Evolutionary conservation across 2,329 filamentous ascomycete genomes (phyloP).

Genomic region (Ustilaginoidea virens): DNA sequence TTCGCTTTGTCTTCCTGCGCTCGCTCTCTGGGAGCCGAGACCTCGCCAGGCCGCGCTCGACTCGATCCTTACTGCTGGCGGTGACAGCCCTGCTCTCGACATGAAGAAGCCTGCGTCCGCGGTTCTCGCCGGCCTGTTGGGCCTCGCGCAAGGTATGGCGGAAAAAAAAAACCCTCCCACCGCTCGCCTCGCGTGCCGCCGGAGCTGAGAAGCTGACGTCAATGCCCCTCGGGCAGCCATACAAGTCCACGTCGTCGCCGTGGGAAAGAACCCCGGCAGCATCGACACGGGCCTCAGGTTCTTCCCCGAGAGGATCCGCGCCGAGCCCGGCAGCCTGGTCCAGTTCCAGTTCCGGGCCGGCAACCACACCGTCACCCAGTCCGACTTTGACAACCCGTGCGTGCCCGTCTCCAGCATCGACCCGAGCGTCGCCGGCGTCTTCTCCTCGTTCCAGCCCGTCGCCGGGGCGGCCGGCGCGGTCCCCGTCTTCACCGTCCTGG

Average conservation of each 20-base stretch:
- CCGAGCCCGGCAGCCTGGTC: slow-evolving; percentile 44
- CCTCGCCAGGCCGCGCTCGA: too few species aligned
- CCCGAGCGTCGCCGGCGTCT: slow-evolving; percentile 42
- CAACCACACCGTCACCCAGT: slow-evolving; percentile 72
- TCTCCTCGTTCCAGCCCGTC: slow-evolving; percentile 52
- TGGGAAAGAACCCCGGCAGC: slow-evolving; percentile 36
- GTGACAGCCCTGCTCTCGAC: slow-evolving; percentile 6
- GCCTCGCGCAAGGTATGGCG: slow-evolving; percentile 28
- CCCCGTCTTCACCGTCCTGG: slow-evolving; percentile 54
- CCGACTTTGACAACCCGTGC: slow-evolving; percentile 58
- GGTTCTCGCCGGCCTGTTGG: slow-evolving; percentile 29
- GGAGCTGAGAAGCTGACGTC: neutral
- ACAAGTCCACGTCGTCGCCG: slow-evolving; percentile 48
- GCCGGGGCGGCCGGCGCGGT: slow-evolving; percentile 31
- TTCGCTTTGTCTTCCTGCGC: neutral
- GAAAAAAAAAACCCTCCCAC: too few species aligned
- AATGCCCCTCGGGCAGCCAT: slow-evolving; percentile 18
- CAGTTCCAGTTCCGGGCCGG: slow-evolving; percentile 51
- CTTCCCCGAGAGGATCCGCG: slow-evolving; percentile 50
- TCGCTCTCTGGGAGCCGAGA: slow-evolving; percentile 5
- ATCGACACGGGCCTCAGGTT: slow-evolving; percentile 38
- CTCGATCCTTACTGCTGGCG: too few species aligned
- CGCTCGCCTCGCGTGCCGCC: too few species aligned
- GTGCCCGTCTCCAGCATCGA: slow-evolving; percentile 39
- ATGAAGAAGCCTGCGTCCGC: slow-evolving; percentile 39